Percentiles rank a stretch among this genome's conserved stretches.
phyloP scores from a whole-genome alignment of 345 rosid species.

The Gossypioides kirkii region DNA sequence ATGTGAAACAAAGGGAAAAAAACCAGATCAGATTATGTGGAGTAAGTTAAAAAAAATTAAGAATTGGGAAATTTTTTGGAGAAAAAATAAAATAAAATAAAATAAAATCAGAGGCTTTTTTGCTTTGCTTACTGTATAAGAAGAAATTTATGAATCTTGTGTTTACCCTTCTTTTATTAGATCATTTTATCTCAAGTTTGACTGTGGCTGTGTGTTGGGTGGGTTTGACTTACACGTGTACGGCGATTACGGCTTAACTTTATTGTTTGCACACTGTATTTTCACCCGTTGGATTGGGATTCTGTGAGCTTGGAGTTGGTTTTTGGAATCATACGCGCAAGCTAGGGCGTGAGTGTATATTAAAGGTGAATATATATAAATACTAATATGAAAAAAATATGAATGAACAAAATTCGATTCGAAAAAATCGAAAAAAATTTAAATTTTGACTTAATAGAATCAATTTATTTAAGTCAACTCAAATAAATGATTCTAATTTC shows the following conservation, averaged over 20 bases:
- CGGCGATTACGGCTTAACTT: neutral
- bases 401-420: rapidly evolving
- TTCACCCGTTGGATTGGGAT: neutral
- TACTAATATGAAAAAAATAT: too few species aligned
- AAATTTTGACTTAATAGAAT: too few species aligned
- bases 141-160: neutral
- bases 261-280: neutral
- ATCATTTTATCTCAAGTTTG: neutral
- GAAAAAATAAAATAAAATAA: neutral
- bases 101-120: neutral
- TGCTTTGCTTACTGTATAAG: neutral
- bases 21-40: conserved; percentile 22
- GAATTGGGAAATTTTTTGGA: neutral
- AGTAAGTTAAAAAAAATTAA: conserved; percentile 2
- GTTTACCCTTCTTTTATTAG: neutral
- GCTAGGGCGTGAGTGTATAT: neutral
- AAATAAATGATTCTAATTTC: too few species aligned
- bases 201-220: neutral
- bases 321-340: neutral
- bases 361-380: neutral
- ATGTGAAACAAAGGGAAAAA: neutral
- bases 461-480: rapidly evolving
- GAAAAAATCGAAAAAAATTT: too few species aligned
- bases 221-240: conserved; percentile 2
- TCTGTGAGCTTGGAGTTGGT: neutral